phyloP scores from a whole-genome alignment of 192 early-diverging fungal genomes.

The Mortierella alpina region DNA sequence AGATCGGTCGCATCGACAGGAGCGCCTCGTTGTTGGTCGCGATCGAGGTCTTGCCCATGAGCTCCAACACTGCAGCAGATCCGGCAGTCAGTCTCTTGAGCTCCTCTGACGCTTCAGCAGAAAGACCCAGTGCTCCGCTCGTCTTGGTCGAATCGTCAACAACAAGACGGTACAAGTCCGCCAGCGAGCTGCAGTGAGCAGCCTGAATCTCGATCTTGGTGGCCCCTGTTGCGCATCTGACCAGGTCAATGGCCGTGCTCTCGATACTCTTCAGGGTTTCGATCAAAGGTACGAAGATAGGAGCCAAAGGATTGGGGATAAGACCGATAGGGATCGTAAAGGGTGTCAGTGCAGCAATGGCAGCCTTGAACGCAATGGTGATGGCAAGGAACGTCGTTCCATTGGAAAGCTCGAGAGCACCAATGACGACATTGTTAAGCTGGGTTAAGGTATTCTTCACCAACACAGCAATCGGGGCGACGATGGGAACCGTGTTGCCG shows the following conservation, averaged over 20 bases:
- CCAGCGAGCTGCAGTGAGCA: slow-evolving; percentile 10
- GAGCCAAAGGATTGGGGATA: background rate
- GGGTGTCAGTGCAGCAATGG: background rate
- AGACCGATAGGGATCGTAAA: background rate
- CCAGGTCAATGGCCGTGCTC: background rate
- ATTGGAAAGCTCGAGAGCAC: background rate
- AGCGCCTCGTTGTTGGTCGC: slow-evolving; percentile 25
- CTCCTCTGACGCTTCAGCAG: slow-evolving; percentile 10
- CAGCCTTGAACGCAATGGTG: background rate
- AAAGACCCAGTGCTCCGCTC: slow-evolving; percentile 14
- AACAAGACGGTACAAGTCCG: slow-evolving; percentile 24
- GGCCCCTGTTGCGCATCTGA: background rate
- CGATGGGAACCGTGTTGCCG: background rate
- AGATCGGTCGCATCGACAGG: slow-evolving; percentile 19
- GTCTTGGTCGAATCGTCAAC: slow-evolving; percentile 10
- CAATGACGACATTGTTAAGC: background rate
- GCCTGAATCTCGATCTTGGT: background rate
- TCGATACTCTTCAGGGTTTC: background rate
- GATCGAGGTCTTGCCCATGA: slow-evolving; percentile 24
- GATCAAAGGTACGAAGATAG: background rate
- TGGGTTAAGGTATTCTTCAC: background rate
- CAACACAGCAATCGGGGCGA: background rate
- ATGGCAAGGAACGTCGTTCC: background rate
- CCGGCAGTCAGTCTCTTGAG: slow-evolving; percentile 17
- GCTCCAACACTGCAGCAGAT: slow-evolving; percentile 9